Base-by-base conservation (phyloP, 352 stramenopile species). In the Globisporangium okanoganense region DNA sequence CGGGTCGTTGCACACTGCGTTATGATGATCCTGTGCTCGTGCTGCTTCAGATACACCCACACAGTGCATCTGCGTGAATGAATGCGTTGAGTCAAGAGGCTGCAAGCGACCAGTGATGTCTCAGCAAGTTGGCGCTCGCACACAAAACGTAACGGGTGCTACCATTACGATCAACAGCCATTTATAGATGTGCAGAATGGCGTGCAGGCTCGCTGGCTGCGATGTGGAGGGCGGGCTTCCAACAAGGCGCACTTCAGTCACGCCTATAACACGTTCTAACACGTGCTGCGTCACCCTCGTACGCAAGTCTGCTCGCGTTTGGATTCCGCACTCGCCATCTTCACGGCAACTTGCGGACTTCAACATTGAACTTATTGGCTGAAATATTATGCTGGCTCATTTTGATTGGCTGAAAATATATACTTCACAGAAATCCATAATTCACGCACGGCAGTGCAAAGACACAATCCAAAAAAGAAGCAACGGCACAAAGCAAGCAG, bases 351-450 rank as follows among this genome's bases (percentile, higher is more conserved):
- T 57, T 48, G 33, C 52, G 40, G n/a, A 58, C 52, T 58, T 58
- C 33, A 58, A 58, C 52, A 48, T 57, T 57, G 7, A 14, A 35
- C 0, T 59, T 5, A 59, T 59, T 59, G 53, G 53, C 53, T 48
- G 14, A 59, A 59, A 59, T 49, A 14, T 18, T 13, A 36, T 3
- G 5, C 5, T 51, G 6, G n/a, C n/a, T n/a, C n/a, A n/a, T n/a
- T n/a, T 18, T 50, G 24, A 38, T 60, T 60, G 53, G 53, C 22
- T 61, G 38, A 50, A 51, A 61, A 14, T 13, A 14, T 33, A 14
- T 36, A 2, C 10, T 22, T 55, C 27, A 25, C n/a, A 40, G 31
- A 54, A 36, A 8, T 5, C 8, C 5, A 61, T 12, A 50, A 9
- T 20, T 16, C 54, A 41, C 14, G 9, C 24, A 60, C 22, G 47